Conservation (phyloP, 495 filamentous ascomycete genomes). For the Neurospora sp. region DNA sequence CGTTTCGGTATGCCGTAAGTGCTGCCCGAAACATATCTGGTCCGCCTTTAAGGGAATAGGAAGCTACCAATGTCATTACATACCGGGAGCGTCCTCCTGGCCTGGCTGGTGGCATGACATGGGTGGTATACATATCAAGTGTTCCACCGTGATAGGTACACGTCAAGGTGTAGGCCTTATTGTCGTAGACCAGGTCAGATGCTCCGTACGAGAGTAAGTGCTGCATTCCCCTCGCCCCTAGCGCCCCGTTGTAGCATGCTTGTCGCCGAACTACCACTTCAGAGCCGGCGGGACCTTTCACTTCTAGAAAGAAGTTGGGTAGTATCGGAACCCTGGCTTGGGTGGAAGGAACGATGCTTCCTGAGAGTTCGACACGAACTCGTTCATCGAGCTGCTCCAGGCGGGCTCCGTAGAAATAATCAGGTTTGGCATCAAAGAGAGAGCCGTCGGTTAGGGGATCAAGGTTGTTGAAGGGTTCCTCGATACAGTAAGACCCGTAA, state of each 20-base stretch:
- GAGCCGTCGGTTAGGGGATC: background rate
- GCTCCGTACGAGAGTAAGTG: background rate
- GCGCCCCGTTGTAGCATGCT: background rate
- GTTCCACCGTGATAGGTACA: background rate
- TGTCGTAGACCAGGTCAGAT: background rate
- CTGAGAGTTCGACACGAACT: too few relatives aligned
- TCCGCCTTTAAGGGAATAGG: background rate
- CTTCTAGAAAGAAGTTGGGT: background rate
- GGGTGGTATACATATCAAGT: background rate
- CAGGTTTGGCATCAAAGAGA: fast-evolving
- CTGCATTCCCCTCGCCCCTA: background rate
- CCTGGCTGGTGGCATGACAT: background rate
- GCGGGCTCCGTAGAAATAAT: background rate
- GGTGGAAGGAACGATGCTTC: background rate
- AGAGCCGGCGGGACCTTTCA: background rate
- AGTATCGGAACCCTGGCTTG: too few relatives aligned
- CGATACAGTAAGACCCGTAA: too few relatives aligned
- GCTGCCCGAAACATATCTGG: background rate
- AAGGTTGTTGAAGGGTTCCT: background rate
- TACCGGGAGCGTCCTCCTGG: background rate
- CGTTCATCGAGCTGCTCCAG: background rate
- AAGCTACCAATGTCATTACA: background rate
- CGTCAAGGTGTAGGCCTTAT: background rate
- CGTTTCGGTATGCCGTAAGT: background rate
- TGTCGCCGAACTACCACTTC: background rate